These are phyloP conservation scores for Dactylellina haptotyla DNA, from an alignment of 2,329 filamentous ascomycete genomes.

Conservation along the genomic window DNA sequence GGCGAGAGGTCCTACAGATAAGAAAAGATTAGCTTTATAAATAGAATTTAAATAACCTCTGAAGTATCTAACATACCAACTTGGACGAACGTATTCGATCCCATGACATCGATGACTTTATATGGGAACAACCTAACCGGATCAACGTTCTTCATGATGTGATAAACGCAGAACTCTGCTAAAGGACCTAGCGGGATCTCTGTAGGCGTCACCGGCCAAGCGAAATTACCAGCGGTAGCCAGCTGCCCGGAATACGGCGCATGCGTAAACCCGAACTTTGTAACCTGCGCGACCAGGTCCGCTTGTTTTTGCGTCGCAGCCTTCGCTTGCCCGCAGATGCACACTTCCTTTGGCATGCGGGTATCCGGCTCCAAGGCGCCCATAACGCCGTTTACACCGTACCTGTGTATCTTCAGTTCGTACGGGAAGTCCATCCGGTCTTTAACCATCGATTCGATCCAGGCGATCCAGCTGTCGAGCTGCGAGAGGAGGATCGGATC, in stretches of 20 bases:
- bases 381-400: constrained; percentile 63
- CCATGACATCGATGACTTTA: constrained; percentile 23
- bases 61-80: constrained; percentile 2
- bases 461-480: constrained; percentile 60
- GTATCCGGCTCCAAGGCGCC: constrained; percentile 58
- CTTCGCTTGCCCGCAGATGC: constrained; percentile 65
- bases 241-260: constrained; percentile 66
- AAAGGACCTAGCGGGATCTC: constrained; percentile 62
- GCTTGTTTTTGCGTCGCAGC: constrained; percentile 65
- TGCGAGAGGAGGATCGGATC: constrained; percentile 65
- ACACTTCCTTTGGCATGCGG: constrained; percentile 62
- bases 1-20: constrained; percentile 8
- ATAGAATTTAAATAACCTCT: not conserved
- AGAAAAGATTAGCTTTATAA: not conserved
- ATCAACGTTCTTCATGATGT: constrained; percentile 63
- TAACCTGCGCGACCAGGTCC: constrained; percentile 62
- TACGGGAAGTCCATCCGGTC: constrained; percentile 58
- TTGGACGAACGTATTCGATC: constrained; percentile 39
- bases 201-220: constrained; percentile 62
- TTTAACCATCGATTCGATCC: constrained; percentile 59
- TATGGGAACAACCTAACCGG: constrained; percentile 53
- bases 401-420: constrained; percentile 64
- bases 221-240: constrained; percentile 68
- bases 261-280: constrained; percentile 64
- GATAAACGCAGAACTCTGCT: constrained; percentile 65